phyloP scores from a whole-genome alignment of 768 basidiomycete genomes.

The Xerocomellus dryophilus region DNA sequence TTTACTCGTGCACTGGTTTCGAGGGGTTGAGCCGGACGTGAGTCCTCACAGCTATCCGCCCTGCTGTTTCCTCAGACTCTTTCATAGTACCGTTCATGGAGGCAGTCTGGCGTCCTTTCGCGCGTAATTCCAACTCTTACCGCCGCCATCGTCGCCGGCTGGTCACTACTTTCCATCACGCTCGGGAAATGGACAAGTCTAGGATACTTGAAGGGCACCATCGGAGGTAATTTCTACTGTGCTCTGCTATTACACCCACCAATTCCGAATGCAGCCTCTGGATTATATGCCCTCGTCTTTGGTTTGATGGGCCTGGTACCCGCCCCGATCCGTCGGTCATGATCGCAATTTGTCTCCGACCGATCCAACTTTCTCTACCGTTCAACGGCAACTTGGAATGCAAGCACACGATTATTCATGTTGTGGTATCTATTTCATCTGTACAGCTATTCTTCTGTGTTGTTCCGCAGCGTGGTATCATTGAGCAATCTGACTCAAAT shows the following conservation, averaged over 20 bases:
- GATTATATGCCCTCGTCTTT: slow-evolving; percentile 65
- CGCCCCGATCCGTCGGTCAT: slow-evolving; percentile 50
- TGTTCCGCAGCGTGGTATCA: neutral
- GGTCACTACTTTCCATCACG: slow-evolving; percentile 58
- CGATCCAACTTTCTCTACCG: neutral
- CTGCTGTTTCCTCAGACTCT: neutral
- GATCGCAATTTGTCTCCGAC: slow-evolving; percentile 34
- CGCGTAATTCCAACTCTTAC: slow-evolving; percentile 70
- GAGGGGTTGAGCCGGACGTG: slow-evolving; percentile 69
- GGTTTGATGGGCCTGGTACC: slow-evolving; percentile 75
- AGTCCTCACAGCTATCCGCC: slow-evolving; percentile 24
- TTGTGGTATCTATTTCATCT: slow-evolving; percentile 16
- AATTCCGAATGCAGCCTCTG: slow-evolving; percentile 49
- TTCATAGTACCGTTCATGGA: slow-evolving; percentile 68
- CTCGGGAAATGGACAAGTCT: slow-evolving; percentile 66
- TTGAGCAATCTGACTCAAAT: neutral
- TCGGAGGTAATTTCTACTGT: slow-evolving; percentile 48
- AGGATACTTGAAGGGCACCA: slow-evolving; percentile 59
- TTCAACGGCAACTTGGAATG: slow-evolving; percentile 8
- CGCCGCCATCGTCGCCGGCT: slow-evolving; percentile 64
- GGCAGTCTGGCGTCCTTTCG: slow-evolving; percentile 65
- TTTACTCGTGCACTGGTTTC: slow-evolving; percentile 61
- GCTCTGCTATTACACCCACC: neutral
- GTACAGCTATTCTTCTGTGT: slow-evolving; percentile 4
- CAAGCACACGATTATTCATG: slow-evolving; percentile 7